Percentiles rank a stretch among this genome's conserved stretches.
Conservation (phyloP, 306 rosid species). For the Purshia tridentata region DNA sequence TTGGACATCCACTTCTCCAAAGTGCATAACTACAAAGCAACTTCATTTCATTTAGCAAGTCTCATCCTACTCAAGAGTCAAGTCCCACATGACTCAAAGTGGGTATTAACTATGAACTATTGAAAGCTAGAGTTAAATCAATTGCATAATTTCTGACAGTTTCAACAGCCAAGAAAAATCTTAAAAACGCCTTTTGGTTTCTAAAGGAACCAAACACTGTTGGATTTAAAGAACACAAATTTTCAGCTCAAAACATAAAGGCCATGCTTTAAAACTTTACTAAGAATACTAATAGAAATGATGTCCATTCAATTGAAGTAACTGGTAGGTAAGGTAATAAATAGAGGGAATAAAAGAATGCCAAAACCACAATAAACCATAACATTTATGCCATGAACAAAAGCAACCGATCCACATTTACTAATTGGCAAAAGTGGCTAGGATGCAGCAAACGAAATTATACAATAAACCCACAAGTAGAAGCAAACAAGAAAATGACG, state of each 20-base stretch:
- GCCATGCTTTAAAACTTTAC: background rate
- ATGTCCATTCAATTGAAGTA: background rate
- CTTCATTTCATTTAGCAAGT: background rate
- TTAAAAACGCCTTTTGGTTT: background rate
- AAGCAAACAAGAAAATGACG: background rate
- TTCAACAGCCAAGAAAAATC: background rate
- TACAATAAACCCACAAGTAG: background rate
- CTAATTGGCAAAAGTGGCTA: background rate
- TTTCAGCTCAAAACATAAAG: background rate
- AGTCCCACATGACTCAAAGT: background rate
- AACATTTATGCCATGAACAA: too few species aligned
- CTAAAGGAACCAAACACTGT: background rate
- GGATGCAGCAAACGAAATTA: background rate
- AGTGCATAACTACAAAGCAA: background rate
- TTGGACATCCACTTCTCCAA: background rate
- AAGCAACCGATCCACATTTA: conserved; percentile 7
- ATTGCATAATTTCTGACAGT: too few species aligned
- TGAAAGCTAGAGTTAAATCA: too few species aligned
- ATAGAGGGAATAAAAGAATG: background rate
- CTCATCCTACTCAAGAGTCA: background rate
- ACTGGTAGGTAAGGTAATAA: background rate
- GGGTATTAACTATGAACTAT: too few species aligned
- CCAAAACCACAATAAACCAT: background rate
- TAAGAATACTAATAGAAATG: background rate
- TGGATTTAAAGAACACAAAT: background rate